Conservation (phyloP, 192 early-diverging fungal genomes). For the Backusella westeae region DNA sequence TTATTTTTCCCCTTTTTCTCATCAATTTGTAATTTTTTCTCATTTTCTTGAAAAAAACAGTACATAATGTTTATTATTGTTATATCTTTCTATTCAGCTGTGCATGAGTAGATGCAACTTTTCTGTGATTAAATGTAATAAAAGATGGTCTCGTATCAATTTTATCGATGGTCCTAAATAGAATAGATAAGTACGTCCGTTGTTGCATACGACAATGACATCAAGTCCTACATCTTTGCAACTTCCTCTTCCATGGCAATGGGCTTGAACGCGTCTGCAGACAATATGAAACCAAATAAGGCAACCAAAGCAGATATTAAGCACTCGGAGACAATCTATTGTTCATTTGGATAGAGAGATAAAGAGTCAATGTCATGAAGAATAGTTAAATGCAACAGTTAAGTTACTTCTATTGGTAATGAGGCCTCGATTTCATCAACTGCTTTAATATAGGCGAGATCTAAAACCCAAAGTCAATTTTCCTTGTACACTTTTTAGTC, state of each 20-base stretch:
- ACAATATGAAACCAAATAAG: slow-evolving; percentile 47
- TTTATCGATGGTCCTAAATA: slow-evolving; percentile 55
- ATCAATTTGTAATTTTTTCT: no score
- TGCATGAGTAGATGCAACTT: slow-evolving; percentile 11
- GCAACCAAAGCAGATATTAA: slow-evolving; percentile 45
- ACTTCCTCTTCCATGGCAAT: slow-evolving; percentile 61
- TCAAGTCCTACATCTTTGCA: slow-evolving; percentile 50
- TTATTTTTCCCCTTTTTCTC: no score
- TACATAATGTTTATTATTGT: no score
- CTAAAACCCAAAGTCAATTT: slow-evolving; percentile 18
- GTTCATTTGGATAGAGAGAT: background rate
- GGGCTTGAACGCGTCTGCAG: slow-evolving; percentile 53
- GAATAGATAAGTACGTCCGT: background rate
- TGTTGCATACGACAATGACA: no score
- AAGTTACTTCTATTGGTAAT: slow-evolving; percentile 45
- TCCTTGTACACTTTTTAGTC: background rate
- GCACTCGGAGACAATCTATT: slow-evolving; percentile 49
- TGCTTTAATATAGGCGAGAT: slow-evolving; percentile 54
- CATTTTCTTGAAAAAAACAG: no score
- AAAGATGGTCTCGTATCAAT: slow-evolving; percentile 60
- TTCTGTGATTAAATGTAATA: slow-evolving; percentile 56
- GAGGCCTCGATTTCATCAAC: slow-evolving; percentile 40
- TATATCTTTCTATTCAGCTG: slow-evolving; percentile 22
- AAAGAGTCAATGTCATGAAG: background rate
- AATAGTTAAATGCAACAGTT: background rate